phyloP scores from a whole-genome alignment of 2,329 filamentous ascomycete species.

The Cladosporium sp. region DNA sequence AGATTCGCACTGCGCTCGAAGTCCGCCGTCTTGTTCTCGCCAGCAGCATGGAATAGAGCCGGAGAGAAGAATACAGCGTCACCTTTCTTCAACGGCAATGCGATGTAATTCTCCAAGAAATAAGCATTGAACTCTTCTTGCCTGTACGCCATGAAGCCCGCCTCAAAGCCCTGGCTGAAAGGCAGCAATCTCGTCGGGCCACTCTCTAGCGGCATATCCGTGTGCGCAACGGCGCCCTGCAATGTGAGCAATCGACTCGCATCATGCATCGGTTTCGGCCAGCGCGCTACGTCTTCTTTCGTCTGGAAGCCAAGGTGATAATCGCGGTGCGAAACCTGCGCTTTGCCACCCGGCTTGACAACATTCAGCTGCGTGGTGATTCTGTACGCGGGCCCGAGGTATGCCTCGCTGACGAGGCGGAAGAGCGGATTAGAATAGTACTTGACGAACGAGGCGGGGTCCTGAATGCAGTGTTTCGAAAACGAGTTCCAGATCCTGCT shows the following conservation, averaged over 20 bases:
- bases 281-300: conserved; percentile 47
- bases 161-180: conserved; percentile 59
- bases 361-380: conserved; percentile 66
- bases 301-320: conserved; percentile 67
- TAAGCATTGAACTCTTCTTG: conserved; percentile 55
- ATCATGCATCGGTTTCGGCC: conserved; percentile 56
- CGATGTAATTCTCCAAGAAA: conserved; percentile 57
- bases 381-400: conserved; percentile 63
- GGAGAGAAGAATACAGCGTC: conserved; percentile 68
- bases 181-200: conserved; percentile 64
- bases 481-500: conserved; percentile 68
- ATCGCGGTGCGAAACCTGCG: conserved; percentile 63
- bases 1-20: conserved; percentile 62
- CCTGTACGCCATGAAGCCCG: conserved; percentile 62
- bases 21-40: conserved; percentile 54
- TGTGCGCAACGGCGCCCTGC: conserved; percentile 65
- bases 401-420: conserved; percentile 54
- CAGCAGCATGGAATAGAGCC: conserved; percentile 64
- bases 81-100: conserved; percentile 55
- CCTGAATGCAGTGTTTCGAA: conserved; percentile 58
- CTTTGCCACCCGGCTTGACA: conserved; percentile 59
- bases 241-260: conserved; percentile 62
- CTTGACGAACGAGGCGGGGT: conserved; percentile 55
- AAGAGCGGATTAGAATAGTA: conserved; percentile 66
- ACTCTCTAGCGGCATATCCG: conserved; percentile 59